Conservation (phyloP, 805 yeast species). For the Wickerhamiella sorbophila region DNA sequence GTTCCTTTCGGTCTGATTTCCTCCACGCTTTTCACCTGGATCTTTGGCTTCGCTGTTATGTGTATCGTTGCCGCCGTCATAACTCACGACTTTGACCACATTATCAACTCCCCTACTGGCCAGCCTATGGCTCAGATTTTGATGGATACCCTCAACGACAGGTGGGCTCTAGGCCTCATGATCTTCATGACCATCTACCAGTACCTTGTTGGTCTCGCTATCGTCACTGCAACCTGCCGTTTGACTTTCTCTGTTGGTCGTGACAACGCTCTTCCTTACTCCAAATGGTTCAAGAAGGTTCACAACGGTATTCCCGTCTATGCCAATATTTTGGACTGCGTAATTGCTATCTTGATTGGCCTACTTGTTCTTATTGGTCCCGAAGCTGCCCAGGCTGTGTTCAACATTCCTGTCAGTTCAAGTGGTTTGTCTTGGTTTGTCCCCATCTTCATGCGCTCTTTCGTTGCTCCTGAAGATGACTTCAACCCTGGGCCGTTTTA, state of each 20-base stretch:
- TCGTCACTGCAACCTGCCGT: conserved; percentile 52
- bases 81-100: conserved; percentile 33
- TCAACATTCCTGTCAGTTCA: conserved; percentile 47
- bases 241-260: conserved; percentile 56
- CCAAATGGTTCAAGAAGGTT: conserved; percentile 33
- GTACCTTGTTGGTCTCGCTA: conserved; percentile 48
- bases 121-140: conserved; percentile 44
- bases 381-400: conserved; percentile 48
- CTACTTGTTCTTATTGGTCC: conserved; percentile 41
- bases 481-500: conserved; percentile 52
- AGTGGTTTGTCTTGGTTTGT: conserved; percentile 46
- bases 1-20: conserved; percentile 52
- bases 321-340: conserved; percentile 54
- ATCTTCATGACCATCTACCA: conserved; percentile 33
- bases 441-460: conserved; percentile 43
- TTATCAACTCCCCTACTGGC: conserved; percentile 34
- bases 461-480: conserved; percentile 33
- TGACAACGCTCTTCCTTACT: conserved; percentile 50
- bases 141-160: conserved; percentile 32
- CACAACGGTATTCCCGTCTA: conserved; percentile 44
- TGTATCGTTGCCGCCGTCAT: conserved; percentile 37
- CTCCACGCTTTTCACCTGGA: conserved; percentile 40
- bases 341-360: conserved; percentile 49
- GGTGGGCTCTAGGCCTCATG: conserved; percentile 31
- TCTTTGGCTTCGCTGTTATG: conserved; percentile 41